Evolutionary conservation across 192 early-diverging fungal species (phyloP).

Genomic region (Coemansia aciculifera): DNA sequence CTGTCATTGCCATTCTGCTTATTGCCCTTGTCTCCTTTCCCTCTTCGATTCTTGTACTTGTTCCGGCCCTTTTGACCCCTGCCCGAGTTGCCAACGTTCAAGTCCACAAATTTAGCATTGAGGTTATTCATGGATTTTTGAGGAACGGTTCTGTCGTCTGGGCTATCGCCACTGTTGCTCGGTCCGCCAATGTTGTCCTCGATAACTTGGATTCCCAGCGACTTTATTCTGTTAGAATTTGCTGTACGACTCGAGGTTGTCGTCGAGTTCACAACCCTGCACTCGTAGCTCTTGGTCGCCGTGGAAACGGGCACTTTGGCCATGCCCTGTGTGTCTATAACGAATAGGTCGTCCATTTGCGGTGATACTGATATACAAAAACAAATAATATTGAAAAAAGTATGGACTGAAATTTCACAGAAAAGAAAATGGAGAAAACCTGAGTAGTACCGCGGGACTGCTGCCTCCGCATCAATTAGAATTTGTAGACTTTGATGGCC

Average conservation of each 20-base stretch:
- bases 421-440: not conserved
- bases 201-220: not conserved
- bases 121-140: conserved; percentile 14
- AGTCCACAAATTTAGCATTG: conserved; percentile 29
- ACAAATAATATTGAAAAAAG: not conserved
- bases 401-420: not conserved
- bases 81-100: conserved; percentile 20
- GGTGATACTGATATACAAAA: not conserved
- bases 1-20: not conserved
- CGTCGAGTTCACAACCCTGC: conserved; percentile 5
- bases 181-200: not conserved
- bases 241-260: not conserved
- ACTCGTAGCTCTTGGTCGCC: conserved; percentile 13
- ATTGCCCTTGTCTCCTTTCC: not conserved
- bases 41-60: conserved; percentile 8
- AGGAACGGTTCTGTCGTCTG: not conserved
- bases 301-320: not conserved
- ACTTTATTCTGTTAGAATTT: conserved; percentile 5
- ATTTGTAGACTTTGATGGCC: too few species aligned
- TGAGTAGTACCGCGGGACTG: not conserved
- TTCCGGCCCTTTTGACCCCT: conserved; percentile 1
- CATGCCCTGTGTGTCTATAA: conserved; percentile 40
- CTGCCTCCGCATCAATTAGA: not conserved
- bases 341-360: conserved; percentile 50
- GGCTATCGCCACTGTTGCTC: not conserved